These are phyloP conservation scores for Schizosaccharomyces osmophilus DNA, from an alignment of 805 yeast genomes.

Conservation along the genomic window DNA sequence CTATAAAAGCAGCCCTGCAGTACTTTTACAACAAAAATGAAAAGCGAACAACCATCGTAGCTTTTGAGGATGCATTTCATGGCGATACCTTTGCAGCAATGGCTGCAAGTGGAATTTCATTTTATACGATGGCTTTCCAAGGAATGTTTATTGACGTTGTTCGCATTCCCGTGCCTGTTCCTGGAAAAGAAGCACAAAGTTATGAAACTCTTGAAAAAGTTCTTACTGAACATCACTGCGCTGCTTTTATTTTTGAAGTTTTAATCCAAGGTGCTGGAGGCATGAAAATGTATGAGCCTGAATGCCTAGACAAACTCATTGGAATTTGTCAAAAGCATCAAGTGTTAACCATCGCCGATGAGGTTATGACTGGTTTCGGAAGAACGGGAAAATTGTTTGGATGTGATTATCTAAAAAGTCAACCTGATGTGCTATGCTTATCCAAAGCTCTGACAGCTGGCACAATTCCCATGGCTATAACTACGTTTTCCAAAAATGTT, in stretches of 20 bases:
- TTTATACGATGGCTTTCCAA: conserved; percentile 6
- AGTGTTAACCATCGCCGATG: conserved; percentile 11
- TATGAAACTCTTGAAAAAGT: conserved; percentile 6
- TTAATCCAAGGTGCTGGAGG: conserved; percentile 12
- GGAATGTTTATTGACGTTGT: conserved; percentile 6
- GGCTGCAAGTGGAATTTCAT: conserved; percentile 11
- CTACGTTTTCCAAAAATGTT: conserved; percentile 9
- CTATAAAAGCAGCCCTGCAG: conserved; percentile 10
- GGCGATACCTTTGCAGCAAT: conserved; percentile 12
- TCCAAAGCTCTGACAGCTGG: conserved; percentile 12
- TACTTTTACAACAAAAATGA: no score
- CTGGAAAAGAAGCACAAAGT: background rate
- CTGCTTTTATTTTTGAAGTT: conserved; percentile 11
- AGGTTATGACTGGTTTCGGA: conserved; percentile 11
- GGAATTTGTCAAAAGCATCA: conserved; percentile 5
- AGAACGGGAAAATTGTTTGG: conserved; percentile 9
- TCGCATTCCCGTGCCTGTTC: background rate
- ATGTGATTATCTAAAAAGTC: conserved; percentile 6
- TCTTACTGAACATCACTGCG: conserved; percentile 7
- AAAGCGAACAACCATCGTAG: conserved; percentile 8
- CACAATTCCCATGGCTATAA: conserved; percentile 9
- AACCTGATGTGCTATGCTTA: conserved; percentile 11
- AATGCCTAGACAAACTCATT: conserved; percentile 9
- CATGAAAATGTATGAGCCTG: conserved; percentile 10
- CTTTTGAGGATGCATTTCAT: conserved; percentile 10